Percentiles rank a stretch among this genome's conserved stretches.
Conservation (phyloP, 306 rosid genomes). For the Phaseolus lunatus region DNA sequence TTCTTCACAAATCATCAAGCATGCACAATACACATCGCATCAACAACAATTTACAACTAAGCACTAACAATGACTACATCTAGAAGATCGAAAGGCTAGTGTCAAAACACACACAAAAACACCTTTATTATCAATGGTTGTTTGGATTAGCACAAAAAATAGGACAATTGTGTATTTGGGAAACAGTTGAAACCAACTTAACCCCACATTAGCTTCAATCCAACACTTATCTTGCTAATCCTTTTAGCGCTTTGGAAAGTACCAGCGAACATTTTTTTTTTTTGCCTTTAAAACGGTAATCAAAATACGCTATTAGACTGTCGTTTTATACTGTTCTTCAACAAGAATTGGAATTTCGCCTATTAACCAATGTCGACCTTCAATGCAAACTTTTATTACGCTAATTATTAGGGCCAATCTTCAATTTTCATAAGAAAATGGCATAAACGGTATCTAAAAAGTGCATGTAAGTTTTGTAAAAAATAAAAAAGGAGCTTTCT, state of each 20-base stretch:
- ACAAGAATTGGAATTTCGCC: neutral
- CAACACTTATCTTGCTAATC: neutral
- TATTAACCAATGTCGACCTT: neutral
- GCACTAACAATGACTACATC: neutral
- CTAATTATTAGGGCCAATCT: neutral
- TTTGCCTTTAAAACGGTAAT: neutral
- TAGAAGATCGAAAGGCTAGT: neutral
- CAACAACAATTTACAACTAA: constrained; percentile 14
- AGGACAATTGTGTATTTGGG: neutral
- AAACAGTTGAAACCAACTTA: neutral
- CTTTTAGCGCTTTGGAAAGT: neutral
- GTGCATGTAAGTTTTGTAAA: neutral
- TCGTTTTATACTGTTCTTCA: neutral
- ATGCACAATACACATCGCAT: neutral
- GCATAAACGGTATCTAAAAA: neutral
- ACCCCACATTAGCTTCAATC: neutral
- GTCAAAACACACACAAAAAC: neutral
- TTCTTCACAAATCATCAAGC: constrained; percentile 32
- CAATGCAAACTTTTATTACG: neutral
- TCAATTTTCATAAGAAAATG: neutral
- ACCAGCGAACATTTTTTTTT: neutral
- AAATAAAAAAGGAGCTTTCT: neutral
- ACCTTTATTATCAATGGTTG: neutral
- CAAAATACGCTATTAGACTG: neutral
- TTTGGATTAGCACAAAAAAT: neutral